These are phyloP conservation scores for Aspergillus sp. DNA, from an alignment of 2,329 filamentous ascomycete genomes.

Conservation along the genomic window DNA sequence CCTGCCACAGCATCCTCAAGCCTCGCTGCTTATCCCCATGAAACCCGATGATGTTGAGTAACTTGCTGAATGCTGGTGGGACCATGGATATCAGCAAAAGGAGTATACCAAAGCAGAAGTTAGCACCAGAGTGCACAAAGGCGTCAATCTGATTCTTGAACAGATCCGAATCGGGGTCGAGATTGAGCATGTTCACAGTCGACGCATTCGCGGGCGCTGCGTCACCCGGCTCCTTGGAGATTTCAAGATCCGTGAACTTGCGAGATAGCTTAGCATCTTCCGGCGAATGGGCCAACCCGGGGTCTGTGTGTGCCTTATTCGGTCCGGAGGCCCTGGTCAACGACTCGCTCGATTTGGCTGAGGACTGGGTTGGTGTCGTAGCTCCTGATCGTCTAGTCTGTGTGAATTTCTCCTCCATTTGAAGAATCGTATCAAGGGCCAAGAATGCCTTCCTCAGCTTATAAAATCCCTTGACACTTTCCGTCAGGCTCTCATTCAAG, in stretches of 20 bases:
- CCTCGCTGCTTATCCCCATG: conserved; percentile 77
- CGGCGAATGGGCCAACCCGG: conserved; percentile 2
- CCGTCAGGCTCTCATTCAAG: conserved; percentile 84
- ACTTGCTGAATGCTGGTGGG: conserved; percentile 77
- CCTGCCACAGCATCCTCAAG: conserved; percentile 80
- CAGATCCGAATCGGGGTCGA: conserved; percentile 52
- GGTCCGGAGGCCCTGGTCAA: not conserved
- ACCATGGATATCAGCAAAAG: conserved; percentile 85
- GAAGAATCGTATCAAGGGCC: conserved; percentile 69
- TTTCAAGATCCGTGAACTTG: conserved; percentile 17
- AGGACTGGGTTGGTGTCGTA: not conserved
- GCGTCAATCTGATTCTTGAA: conserved; percentile 71
- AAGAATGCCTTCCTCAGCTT: conserved; percentile 83
- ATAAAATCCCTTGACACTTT: conserved; percentile 85
- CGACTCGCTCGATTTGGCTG: conserved; percentile 4
- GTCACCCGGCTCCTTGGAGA: conserved; percentile 11
- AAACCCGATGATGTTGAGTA: conserved; percentile 85
- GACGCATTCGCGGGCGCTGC: conserved; percentile 13
- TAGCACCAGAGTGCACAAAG: conserved; percentile 82
- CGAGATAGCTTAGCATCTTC: conserved; percentile 12
- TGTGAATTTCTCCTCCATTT: conserved; percentile 59
- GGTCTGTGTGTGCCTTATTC: not conserved
- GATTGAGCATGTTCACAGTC: conserved; percentile 26
- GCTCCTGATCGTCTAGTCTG: conserved; percentile 13
- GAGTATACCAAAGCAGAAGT: conserved; percentile 81